phyloP scores from a whole-genome alignment of 75 land plant genomes.

The Selaginella tamariscina region DNA sequence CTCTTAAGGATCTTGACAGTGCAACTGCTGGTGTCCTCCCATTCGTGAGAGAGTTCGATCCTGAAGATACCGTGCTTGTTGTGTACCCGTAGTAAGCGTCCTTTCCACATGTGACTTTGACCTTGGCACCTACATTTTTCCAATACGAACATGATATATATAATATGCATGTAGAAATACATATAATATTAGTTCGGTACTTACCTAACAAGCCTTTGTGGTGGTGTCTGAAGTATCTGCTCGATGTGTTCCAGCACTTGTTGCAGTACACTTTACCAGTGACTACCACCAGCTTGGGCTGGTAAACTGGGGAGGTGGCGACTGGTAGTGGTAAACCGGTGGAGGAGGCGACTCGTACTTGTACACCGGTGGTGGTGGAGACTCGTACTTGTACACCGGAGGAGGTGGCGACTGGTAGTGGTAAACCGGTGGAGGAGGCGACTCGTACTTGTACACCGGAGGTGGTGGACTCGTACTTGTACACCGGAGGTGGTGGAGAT shows the following conservation, averaged over 20 bases:
- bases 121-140: slow-evolving; percentile 5
- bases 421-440: slow-evolving; percentile 2
- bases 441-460: neutral
- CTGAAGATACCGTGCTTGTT: slow-evolving; percentile 9
- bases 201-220: slow-evolving; percentile 2
- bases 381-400: neutral
- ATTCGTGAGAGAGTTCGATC: neutral
- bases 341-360: neutral
- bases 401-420: neutral
- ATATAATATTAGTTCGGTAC: neutral
- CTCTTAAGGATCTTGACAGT: neutral
- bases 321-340: slow-evolving; percentile 3
- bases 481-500: slow-evolving; percentile 3
- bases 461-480: neutral
- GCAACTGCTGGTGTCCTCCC: neutral
- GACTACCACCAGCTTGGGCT: neutral
- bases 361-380: slow-evolving; percentile 6
- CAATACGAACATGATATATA: neutral
- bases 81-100: neutral
- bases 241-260: neutral
- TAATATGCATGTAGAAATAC: neutral
- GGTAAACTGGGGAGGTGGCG: slow-evolving; percentile 7
- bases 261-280: slow-evolving; percentile 6
- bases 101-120: slow-evolving; percentile 4
- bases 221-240: slow-evolving; percentile 6